Evolutionary conservation across 768 basidiomycete genomes (phyloP).

Genomic region (Thelephora ganbajun): DNA sequence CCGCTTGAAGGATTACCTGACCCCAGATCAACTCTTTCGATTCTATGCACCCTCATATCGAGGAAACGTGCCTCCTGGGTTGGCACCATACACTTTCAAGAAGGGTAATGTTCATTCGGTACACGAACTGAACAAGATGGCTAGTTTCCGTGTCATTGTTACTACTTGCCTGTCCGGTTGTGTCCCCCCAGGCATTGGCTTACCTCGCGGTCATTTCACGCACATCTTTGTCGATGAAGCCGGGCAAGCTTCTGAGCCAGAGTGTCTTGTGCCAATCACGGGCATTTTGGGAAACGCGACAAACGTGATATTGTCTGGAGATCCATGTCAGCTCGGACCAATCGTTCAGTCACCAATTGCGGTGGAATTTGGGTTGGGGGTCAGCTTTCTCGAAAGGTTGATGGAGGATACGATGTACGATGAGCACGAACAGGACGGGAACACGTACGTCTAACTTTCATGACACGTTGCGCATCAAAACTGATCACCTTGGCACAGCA

Average conservation of each 20-base stretch:
- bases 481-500: constrained; percentile 17
- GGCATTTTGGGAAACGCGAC: constrained; percentile 19
- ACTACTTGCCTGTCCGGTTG: constrained; percentile 43
- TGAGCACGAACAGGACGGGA: constrained; percentile 8
- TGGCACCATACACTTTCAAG: constrained; percentile 23
- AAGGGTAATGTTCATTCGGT: constrained; percentile 26
- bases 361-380: constrained; percentile 13
- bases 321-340: constrained; percentile 24
- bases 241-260: constrained; percentile 49
- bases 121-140: constrained; percentile 25
- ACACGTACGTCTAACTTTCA: constrained; percentile 16
- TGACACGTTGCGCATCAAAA: not conserved
- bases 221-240: constrained; percentile 57
- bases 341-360: constrained; percentile 20
- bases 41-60: constrained; percentile 36
- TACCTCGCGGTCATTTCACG: constrained; percentile 38
- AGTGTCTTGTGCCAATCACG: constrained; percentile 31
- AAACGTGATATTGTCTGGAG: constrained; percentile 24
- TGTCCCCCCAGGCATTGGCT: constrained; percentile 31
- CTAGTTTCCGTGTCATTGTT: constrained; percentile 37
- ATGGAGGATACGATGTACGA: constrained; percentile 20
- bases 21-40: constrained; percentile 29
- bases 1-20: constrained; percentile 8
- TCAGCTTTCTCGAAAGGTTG: constrained; percentile 22
- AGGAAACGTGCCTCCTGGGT: constrained; percentile 18